phyloP scores from a whole-genome alignment of 2,329 filamentous ascomycete species.

The Chaetomiaceae sp. region DNA sequence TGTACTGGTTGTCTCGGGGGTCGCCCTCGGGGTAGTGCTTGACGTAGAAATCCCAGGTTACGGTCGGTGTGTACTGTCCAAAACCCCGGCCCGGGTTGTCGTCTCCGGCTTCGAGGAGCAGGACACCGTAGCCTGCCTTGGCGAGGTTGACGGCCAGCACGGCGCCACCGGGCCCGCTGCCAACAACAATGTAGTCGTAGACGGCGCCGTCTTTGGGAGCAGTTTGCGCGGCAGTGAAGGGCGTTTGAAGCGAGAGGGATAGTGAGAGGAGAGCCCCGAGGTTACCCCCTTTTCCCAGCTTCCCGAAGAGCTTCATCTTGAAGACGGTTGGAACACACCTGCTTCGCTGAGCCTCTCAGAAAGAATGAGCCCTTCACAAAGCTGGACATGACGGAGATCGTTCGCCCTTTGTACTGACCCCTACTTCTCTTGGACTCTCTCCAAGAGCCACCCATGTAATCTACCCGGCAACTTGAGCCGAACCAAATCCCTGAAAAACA shows the following conservation, averaged over 20 bases:
- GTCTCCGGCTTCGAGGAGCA: slow-evolving; percentile 59
- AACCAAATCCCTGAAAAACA: background rate
- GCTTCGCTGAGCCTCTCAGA: background rate
- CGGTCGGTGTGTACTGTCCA: slow-evolving; percentile 1
- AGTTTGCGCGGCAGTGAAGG: background rate
- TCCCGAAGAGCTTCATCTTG: slow-evolving; percentile 6
- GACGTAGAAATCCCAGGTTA: slow-evolving; percentile 54
- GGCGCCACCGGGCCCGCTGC: slow-evolving; percentile 56
- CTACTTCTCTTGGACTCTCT: too few species aligned
- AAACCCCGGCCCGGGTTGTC: slow-evolving; percentile 32
- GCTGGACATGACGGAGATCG: background rate
- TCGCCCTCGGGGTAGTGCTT: slow-evolving; percentile 47
- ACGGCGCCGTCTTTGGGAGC: slow-evolving; percentile 6
- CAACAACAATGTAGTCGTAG: slow-evolving; percentile 60
- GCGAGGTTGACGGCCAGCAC: slow-evolving; percentile 56
- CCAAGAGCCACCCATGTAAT: too few species aligned
- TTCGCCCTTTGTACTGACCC: background rate
- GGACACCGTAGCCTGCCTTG: slow-evolving; percentile 53
- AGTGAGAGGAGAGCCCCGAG: slow-evolving; percentile 2
- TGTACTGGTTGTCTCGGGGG: slow-evolving; percentile 43
- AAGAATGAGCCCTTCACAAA: too few species aligned
- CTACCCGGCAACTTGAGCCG: background rate
- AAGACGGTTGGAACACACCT: too few species aligned
- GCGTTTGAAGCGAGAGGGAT: background rate
- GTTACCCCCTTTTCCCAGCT: background rate